Conservation (phyloP, 352 stramenopile species). For the Phytophthora ramorum region DNA sequence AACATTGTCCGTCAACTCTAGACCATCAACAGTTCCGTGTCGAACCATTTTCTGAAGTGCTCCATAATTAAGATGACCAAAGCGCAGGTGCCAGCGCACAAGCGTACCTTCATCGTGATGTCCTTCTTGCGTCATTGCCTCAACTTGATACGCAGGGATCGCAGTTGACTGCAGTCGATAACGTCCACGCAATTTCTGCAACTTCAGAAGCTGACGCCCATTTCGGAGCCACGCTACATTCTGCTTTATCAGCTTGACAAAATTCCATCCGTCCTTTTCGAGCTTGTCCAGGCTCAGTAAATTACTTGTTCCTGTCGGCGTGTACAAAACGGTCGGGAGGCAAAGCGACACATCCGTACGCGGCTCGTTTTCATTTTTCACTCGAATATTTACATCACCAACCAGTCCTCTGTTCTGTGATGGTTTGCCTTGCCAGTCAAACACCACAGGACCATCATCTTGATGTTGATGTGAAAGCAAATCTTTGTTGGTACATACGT, state of each 20-base stretch:
- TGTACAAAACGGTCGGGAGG: neutral
- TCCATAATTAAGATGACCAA: neutral
- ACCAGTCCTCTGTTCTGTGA: neutral
- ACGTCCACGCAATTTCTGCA: neutral
- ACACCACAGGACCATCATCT: constrained; percentile 12
- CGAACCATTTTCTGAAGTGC: neutral
- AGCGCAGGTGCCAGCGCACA: neutral
- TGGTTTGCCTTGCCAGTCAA: constrained; percentile 15
- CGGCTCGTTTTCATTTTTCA: neutral
- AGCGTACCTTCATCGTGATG: neutral
- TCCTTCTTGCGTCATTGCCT: neutral
- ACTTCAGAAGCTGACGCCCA: neutral
- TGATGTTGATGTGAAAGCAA: neutral
- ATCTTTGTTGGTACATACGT: neutral
- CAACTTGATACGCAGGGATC: neutral
- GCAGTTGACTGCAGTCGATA: neutral
- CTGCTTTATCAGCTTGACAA: neutral
- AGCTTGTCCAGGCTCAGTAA: neutral
- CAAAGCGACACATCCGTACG: neutral
- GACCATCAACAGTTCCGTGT: neutral
- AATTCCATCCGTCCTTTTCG: constrained; percentile 1
- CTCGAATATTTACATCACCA: neutral
- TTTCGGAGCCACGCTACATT: neutral
- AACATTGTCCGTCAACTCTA: neutral
- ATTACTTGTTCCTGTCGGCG: neutral